Base-by-base conservation (phyloP, 2,329 filamentous ascomycete genomes). In the Tolypocladium album region DNA sequence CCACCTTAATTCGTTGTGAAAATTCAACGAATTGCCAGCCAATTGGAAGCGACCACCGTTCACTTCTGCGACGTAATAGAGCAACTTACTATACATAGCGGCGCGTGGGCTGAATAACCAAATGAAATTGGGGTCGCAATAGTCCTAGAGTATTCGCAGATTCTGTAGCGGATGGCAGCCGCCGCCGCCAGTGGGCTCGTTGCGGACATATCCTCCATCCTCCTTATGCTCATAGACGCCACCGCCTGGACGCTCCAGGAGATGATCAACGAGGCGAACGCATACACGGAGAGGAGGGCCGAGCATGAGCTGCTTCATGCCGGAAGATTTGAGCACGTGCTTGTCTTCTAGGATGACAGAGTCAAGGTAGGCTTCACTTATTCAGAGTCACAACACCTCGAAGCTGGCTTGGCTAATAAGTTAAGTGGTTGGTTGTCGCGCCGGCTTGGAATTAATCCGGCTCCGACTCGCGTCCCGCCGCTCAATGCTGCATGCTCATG, bases 361-460 rank as follows among this genome's bases (percentile, higher is more conserved):
- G 17, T 60, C 39, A 5, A 61, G 56, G 66, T 66, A 22, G 36
- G 63, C 62, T 5, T n/a, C n/a, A 24, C n/a, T 11, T 34, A n/a
- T 31, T 31, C 27, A 31, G 27, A 31, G 3, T 31, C 27, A 3
- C 27, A 31, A 31, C 5, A 5, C 27, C 8, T 2, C 36, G 36
- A 38, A 13, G 36, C 34, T n/a, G n/a, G n/a, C n/a, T n/a, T n/a
- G n/a, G n/a, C n/a, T n/a, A n/a, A n/a, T n/a, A n/a, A n/a, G n/a
- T n/a, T n/a, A n/a, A n/a, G n/a, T n/a, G n/a, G n/a, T 1, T 27
- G 57, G 5, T n/a, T 13, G 60, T 43, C 6, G 39, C 31, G 36
- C 45, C 65, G 64, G 66, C 58, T 58, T 55, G 63, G 59, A 55
- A 27, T 67, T 68, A 59, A 59, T 67, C 66, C 66, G 62, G 31